Percentiles rank a stretch among this genome's conserved stretches.
phyloP scores from a whole-genome alignment of 1,139 yeast species.

The Candida sanyaensis region DNA sequence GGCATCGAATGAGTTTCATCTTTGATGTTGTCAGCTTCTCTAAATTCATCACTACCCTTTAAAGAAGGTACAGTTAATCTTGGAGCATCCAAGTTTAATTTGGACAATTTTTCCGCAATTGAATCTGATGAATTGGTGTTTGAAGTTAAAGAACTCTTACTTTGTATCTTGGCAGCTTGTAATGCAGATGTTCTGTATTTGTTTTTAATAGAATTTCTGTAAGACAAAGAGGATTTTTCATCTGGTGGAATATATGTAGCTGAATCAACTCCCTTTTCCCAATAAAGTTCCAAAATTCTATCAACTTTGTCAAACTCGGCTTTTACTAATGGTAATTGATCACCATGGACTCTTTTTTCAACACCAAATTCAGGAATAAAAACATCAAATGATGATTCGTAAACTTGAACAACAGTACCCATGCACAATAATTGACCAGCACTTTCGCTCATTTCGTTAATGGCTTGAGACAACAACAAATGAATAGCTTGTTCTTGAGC shows the following conservation, averaged over 20 bases:
- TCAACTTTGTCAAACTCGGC: slow-evolving; percentile 84
- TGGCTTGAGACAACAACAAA: slow-evolving; percentile 77
- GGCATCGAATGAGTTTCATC: slow-evolving; percentile 26
- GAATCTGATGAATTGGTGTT: slow-evolving; percentile 39
- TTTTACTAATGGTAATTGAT: slow-evolving; percentile 86
- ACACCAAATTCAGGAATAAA: slow-evolving; percentile 93
- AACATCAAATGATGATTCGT: slow-evolving; percentile 95
- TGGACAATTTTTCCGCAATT: slow-evolving; percentile 48
- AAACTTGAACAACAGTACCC: slow-evolving; percentile 90
- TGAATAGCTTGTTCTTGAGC: slow-evolving; percentile 97
- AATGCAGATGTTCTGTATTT: slow-evolving; percentile 73
- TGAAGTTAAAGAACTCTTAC: slow-evolving; percentile 32
- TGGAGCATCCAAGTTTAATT: slow-evolving; percentile 57
- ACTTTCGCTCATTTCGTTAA: slow-evolving; percentile 72
- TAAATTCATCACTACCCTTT: slow-evolving; percentile 7
- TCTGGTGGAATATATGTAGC: slow-evolving; percentile 91
- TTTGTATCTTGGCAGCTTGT: slow-evolving; percentile 65
- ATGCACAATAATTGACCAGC: slow-evolving; percentile 82
- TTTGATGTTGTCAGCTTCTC: slow-evolving; percentile 5
- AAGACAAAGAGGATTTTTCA: slow-evolving; percentile 74
- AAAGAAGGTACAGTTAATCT: slow-evolving; percentile 41
- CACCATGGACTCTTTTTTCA: slow-evolving; percentile 97
- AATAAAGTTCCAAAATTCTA: slow-evolving; percentile 75
- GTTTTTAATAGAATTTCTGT: slow-evolving; percentile 76
- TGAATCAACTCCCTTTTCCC: slow-evolving; percentile 91